Base-by-base conservation (phyloP, 345 rosid species). In the Schrenkiella parvula region DNA sequence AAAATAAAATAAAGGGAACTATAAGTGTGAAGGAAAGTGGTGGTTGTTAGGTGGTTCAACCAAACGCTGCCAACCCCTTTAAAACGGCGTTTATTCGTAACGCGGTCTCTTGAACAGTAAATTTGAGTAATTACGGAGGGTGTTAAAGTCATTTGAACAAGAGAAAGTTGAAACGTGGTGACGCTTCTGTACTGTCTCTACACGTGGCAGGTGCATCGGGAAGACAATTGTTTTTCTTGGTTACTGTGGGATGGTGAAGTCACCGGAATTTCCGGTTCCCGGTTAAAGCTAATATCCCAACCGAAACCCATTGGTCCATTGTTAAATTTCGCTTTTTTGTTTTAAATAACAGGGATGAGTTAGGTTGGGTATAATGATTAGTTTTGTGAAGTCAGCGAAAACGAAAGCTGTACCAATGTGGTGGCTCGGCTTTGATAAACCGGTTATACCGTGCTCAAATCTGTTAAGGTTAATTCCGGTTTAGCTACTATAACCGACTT, bases 21-120 rank as follows among this genome's bases (percentile, higher is more conserved):
- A 67, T 78, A 76, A 68, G 73, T 74, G 83, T 55, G 81, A 80
- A 82, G 85, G 84, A 81, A 84, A 81, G 89, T 64, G 87, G 90
- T 85, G 63, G 92, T 85, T 76, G 96, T 85, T 87, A 80, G 95
- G 98, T 89, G 80, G 91, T 90, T 90, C 95, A 91, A 88, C 98
- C 92, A 91, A 88, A 88, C 88, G 85, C 82, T 59, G 90, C 93
- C 92, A 90, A 84, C 92, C 82, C 60, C 19, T 8, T 2, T 18
- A 22, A 82, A 84, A 84, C 86, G 84, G 93, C 96, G 90, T 84
- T 82, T 68, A 59, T 38, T 66, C 35, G 64, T 18, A 41, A 48
- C 39, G 81, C 88, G 86, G 81, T 88, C 79, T 22, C 35, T 5
- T 5, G n/a, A 75, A 62, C 70, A 75, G 74, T 62, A 75, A 75